Conservation (phyloP, 257 asterid species). For the Primulina tabacum region DNA sequence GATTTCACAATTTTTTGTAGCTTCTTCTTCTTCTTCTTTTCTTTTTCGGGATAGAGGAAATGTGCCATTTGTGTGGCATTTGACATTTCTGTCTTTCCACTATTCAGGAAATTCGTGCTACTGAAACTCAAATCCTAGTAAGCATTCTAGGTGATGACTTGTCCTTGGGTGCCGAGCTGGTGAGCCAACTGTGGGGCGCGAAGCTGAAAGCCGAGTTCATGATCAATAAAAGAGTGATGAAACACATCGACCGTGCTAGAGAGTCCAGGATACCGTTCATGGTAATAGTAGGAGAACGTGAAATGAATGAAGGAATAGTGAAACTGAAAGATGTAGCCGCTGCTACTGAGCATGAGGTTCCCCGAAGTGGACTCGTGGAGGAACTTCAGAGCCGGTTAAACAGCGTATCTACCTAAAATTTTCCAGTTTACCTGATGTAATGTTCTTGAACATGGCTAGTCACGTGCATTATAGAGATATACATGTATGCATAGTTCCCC, state of each 20-base stretch:
- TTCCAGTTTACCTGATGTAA: too few species aligned
- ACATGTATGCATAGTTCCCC: too few species aligned
- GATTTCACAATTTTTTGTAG: too few species aligned
- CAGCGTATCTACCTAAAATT: conserved; percentile 9
- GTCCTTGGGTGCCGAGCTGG: conserved; percentile 60
- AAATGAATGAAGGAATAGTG: conserved; percentile 52
- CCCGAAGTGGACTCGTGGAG: conserved; percentile 49
- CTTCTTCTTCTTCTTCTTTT: too few species aligned
- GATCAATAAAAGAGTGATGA: conserved; percentile 53
- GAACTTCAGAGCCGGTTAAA: conserved; percentile 51
- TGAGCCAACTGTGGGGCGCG: conserved; percentile 73
- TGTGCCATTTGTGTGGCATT: too few species aligned
- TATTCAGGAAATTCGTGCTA: conserved; percentile 60
- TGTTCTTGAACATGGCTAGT: too few species aligned
- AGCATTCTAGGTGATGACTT: conserved; percentile 77
- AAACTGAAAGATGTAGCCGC: conserved; percentile 57
- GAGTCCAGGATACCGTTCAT: conserved; percentile 74
- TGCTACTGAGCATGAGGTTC: conserved; percentile 39
- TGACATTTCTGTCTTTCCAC: too few species aligned
- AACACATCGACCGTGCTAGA: conserved; percentile 66
- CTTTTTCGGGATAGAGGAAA: too few species aligned
- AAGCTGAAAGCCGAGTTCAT: conserved; percentile 64
- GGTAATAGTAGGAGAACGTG: conserved; percentile 75
- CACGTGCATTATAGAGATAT: too few species aligned
- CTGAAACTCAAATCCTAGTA: conserved; percentile 83